These are phyloP conservation scores for Calonectria crousiana DNA, from an alignment of 2,329 filamentous ascomycete genomes.

Conservation along the genomic window DNA sequence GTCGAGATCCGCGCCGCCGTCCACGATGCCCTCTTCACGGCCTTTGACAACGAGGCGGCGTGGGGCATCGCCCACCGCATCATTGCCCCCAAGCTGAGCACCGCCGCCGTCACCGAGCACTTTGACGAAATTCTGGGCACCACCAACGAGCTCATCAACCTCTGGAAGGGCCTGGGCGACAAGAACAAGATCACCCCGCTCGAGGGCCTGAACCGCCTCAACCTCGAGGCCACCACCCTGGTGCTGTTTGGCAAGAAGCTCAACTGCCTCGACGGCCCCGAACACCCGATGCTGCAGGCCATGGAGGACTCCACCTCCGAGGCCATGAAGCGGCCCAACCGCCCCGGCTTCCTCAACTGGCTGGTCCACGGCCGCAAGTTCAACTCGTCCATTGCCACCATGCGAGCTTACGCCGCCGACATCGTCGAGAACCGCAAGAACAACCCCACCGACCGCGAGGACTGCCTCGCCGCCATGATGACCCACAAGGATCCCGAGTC, in stretches of 20 bases:
- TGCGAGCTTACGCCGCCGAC: conserved; percentile 68
- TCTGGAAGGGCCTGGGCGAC: conserved; percentile 58
- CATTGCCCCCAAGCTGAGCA: conserved; percentile 59
- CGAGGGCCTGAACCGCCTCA: conserved; percentile 64
- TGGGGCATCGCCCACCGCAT: conserved; percentile 67
- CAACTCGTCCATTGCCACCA: conserved; percentile 62
- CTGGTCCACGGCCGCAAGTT: conserved; percentile 66
- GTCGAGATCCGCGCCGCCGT: conserved; percentile 64
- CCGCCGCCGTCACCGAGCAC: conserved; percentile 46
- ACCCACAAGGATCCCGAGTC: conserved; percentile 72
- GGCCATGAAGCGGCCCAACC: conserved; percentile 65
- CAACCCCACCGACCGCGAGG: conserved; percentile 67
- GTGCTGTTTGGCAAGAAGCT: conserved; percentile 65
- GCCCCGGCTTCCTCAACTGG: conserved; percentile 65
- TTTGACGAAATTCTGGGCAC: conserved; percentile 63
- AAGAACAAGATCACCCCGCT: conserved; percentile 59
- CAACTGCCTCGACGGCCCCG: conserved; percentile 58
- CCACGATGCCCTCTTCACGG: conserved; percentile 65
- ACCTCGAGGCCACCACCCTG: conserved; percentile 63
- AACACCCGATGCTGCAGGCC: conserved; percentile 62
- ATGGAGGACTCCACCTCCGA: conserved; percentile 69
- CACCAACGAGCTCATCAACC: conserved; percentile 61
- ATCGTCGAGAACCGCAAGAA: conserved; percentile 68
- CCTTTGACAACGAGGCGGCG: conserved; percentile 59
- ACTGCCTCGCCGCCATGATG: conserved; percentile 72